Percentiles rank a stretch among this genome's conserved stretches.
Evolutionary conservation across 345 rosid species (phyloP).

Genomic region (Eucalyptus sp.): DNA sequence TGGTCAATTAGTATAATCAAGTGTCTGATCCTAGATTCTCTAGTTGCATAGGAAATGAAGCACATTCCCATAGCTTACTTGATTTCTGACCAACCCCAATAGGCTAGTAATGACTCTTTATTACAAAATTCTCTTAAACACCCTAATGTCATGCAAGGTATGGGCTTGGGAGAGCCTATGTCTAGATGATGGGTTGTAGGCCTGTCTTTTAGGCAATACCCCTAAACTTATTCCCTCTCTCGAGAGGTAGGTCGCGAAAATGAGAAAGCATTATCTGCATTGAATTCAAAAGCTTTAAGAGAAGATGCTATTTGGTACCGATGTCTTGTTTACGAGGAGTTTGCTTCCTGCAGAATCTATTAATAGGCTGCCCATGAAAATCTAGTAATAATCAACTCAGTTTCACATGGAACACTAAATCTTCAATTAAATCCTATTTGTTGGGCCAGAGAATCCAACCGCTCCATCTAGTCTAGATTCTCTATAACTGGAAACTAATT

Average conservation of each 20-base stretch:
- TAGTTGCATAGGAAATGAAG: too few relatives aligned
- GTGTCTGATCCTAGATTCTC: too few relatives aligned
- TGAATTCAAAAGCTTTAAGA: background rate
- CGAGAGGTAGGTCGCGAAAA: too few relatives aligned
- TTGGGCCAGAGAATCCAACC: background rate
- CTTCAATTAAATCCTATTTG: background rate
- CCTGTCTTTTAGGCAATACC: too few relatives aligned
- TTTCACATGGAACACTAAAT: background rate
- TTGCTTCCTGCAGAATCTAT: background rate
- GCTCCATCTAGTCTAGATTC: background rate
- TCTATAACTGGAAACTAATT: background rate
- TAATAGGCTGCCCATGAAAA: background rate
- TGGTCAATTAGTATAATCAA: too few relatives aligned
- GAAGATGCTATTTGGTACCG: background rate
- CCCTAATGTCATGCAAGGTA: too few relatives aligned
- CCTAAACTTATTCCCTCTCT: too few relatives aligned
- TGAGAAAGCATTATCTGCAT: background rate
- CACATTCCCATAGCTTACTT: too few relatives aligned
- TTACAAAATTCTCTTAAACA: too few relatives aligned
- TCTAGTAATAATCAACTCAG: background rate
- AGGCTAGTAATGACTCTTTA: too few relatives aligned
- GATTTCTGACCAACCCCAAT: fast-evolving
- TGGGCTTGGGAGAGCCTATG: too few relatives aligned
- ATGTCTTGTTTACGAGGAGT: background rate
- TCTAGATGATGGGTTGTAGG: too few relatives aligned